Conservation (phyloP, 805 yeast species). For the Pichia exigua region DNA sequence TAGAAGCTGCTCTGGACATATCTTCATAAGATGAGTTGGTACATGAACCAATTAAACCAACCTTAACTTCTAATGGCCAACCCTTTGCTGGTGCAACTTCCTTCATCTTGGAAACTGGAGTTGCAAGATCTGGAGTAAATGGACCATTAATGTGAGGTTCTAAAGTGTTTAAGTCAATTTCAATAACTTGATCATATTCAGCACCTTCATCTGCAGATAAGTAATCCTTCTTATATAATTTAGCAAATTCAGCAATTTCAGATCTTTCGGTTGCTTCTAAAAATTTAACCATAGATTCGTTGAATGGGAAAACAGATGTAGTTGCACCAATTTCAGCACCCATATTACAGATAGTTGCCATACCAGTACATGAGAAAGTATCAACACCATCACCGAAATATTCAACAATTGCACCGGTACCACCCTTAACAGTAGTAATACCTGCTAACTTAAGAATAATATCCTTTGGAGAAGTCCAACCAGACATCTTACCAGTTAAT, state of each 20-base stretch:
- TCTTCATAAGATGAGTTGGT: conserved; percentile 98
- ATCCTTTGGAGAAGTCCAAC: conserved; percentile 98
- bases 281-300: conserved; percentile 41
- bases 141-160: conserved; percentile 98
- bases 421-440: conserved; percentile 89
- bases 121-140: conserved; percentile 95
- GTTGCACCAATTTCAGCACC: conserved; percentile 99
- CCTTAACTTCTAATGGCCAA: conserved; percentile 85
- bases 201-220: conserved; percentile 82
- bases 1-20: conserved; percentile 92
- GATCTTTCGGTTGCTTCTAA: conserved; percentile 78
- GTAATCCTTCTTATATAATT: conserved; percentile 35
- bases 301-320: conserved; percentile 94
- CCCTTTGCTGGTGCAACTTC: conserved; percentile 58
- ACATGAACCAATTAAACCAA: conserved; percentile 96
- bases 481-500: conserved; percentile 78
- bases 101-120: conserved; percentile 81
- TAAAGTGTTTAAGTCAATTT: conserved; percentile 74
- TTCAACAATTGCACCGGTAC: conserved; percentile 94
- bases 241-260: conserved; percentile 74
- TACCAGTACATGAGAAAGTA: conserved; percentile 89
- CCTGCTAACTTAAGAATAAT: conserved; percentile 92
- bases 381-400: conserved; percentile 94
- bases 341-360: conserved; percentile 99
- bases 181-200: conserved; percentile 86